Percentiles rank a stretch among this genome's conserved stretches.
Evolutionary conservation across 2,329 filamentous ascomycete species (phyloP).

Genomic region (Leptodontidium sp.): DNA sequence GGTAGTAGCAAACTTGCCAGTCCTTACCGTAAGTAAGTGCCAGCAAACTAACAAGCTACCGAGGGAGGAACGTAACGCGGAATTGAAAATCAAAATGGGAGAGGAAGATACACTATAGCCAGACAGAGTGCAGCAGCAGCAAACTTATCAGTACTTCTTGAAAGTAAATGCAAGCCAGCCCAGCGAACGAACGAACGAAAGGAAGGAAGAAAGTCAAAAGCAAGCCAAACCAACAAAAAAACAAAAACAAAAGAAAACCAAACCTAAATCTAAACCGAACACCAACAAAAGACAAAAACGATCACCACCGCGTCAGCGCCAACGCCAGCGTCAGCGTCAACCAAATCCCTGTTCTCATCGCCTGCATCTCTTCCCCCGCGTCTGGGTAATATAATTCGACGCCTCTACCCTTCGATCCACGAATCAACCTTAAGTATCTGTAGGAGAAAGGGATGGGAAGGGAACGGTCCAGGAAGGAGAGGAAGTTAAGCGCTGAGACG

Average conservation of each 20-base stretch:
- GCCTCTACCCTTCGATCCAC: not conserved
- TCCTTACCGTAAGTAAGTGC: too few species aligned
- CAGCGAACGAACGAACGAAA: too few species aligned
- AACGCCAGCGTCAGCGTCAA: constrained; percentile 6
- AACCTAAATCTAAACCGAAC: not conserved
- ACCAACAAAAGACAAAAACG: not conserved
- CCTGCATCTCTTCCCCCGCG: not conserved
- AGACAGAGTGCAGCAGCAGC: not conserved
- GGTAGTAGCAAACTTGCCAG: too few species aligned
- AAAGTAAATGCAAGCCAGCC: not conserved
- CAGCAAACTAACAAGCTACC: too few species aligned
- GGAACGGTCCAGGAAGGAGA: not conserved
- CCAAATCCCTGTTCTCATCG: not conserved
- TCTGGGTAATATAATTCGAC: not conserved
- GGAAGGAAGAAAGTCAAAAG: too few species aligned
- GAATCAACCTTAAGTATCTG: not conserved
- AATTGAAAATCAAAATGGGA: too few species aligned
- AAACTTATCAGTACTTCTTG: not conserved
- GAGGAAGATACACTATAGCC: not conserved
- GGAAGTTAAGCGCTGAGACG: constrained; percentile 8
- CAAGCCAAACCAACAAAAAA: not conserved
- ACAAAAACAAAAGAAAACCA: not conserved
- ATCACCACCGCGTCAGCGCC: not conserved
- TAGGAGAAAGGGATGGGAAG: too few species aligned
- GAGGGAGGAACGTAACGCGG: too few species aligned